These are phyloP conservation scores for Cyberlindnera bimundalis DNA, from an alignment of 805 yeast species.

Conservation along the genomic window DNA sequence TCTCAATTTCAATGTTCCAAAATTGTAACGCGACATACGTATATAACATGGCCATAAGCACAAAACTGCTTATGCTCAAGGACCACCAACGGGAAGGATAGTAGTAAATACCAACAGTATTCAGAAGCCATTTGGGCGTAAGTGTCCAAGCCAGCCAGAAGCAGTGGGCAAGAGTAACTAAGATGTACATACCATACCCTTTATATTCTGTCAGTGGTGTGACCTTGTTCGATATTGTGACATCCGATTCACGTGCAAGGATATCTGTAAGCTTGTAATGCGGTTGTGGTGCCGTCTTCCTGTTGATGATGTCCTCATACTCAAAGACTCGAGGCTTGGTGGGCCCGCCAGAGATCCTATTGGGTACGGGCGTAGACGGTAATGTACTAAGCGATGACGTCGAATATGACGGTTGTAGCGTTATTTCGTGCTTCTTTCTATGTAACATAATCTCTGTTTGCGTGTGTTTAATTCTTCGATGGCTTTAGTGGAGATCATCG, in stretches of 20 bases:
- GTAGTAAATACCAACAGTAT: constrained; percentile 54
- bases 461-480: neutral
- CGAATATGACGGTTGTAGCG: constrained; percentile 9
- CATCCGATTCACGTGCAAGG: constrained; percentile 64
- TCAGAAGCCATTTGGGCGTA: constrained; percentile 56
- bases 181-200: constrained; percentile 80
- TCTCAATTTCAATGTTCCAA: constrained; percentile 74
- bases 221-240: constrained; percentile 51
- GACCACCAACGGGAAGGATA: constrained; percentile 95
- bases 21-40: constrained; percentile 65
- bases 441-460: neutral
- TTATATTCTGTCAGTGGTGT: constrained; percentile 73
- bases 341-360: neutral
- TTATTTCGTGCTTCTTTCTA: neutral
- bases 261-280: constrained; percentile 40
- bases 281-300: constrained; percentile 13
- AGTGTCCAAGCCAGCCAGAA: constrained; percentile 73
- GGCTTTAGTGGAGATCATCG: neutral
- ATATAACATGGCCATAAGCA: constrained; percentile 68
- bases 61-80: constrained; percentile 66
- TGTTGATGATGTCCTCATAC: constrained; percentile 21
- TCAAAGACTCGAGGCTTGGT: constrained; percentile 13
- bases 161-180: constrained; percentile 52
- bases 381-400: constrained; percentile 6
- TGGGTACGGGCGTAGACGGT: constrained; percentile 4